Evolutionary conservation across 208 protist species (phyloP).

Genomic region (Crithidia sp.): DNA sequence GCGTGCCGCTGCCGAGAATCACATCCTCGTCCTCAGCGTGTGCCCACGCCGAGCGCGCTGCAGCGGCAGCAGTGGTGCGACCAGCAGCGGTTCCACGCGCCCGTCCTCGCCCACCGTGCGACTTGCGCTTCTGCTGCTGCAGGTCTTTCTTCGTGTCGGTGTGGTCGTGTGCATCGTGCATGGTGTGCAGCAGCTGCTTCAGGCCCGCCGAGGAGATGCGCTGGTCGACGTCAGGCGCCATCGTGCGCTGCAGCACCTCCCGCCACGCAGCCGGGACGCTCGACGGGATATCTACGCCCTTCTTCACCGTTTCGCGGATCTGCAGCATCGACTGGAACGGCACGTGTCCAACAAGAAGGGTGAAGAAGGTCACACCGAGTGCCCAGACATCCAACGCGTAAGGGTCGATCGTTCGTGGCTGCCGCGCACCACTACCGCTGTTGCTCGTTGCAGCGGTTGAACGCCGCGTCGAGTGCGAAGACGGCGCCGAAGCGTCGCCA

Average conservation of each 20-base stretch:
- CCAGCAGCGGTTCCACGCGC: not conserved
- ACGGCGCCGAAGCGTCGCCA: not conserved
- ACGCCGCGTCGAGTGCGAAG: not conserved
- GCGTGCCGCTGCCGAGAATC: slow-evolving; percentile 8
- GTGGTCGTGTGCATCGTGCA: slow-evolving; percentile 5
- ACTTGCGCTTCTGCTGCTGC: not conserved
- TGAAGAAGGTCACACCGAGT: slow-evolving; percentile 89
- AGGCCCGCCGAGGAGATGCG: slow-evolving; percentile 22
- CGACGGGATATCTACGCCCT: slow-evolving; percentile 10
- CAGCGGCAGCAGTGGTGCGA: not conserved
- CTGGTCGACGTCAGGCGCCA: slow-evolving; percentile 13
- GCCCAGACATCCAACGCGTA: slow-evolving; percentile 90
- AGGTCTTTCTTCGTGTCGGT: not conserved
- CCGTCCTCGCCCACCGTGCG: too few relatives aligned
- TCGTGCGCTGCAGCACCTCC: slow-evolving; percentile 17
- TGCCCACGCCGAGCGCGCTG: not conserved
- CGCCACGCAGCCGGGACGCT: slow-evolving; percentile 25
- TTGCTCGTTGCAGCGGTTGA: not conserved
- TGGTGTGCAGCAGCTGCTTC: slow-evolving; percentile 20
- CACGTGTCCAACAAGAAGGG: slow-evolving; percentile 88
- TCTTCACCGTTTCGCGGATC: slow-evolving; percentile 22
- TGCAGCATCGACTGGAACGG: slow-evolving; percentile 84
- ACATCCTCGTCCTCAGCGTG: slow-evolving; percentile 2
- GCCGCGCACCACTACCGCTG: not conserved
- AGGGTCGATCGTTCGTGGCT: slow-evolving; percentile 47